Evolutionary conservation across 805 yeast genomes (phyloP).

Genomic region (Wickerhamiella azymoides): DNA sequence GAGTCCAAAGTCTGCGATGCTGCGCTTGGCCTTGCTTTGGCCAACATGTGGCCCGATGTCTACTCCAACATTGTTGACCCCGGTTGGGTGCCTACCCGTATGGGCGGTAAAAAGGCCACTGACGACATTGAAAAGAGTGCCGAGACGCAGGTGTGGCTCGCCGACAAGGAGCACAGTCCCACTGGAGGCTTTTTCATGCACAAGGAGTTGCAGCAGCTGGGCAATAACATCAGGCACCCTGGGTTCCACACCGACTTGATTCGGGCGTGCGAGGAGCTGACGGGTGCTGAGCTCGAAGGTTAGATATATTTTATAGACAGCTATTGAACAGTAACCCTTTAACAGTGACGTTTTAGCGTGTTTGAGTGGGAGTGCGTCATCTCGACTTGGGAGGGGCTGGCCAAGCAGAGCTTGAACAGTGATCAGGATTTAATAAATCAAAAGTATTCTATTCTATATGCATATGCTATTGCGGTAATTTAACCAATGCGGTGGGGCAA

Average conservation of each 20-base stretch:
- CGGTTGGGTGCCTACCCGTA: neutral
- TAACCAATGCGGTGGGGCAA: constrained; percentile 35
- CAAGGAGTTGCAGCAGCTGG: neutral
- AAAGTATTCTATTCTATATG: neutral
- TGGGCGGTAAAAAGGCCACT: neutral
- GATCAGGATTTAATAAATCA: neutral
- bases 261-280: neutral
- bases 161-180: neutral
- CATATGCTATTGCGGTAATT: neutral
- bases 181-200: neutral
- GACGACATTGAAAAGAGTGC: neutral
- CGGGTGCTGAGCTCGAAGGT: neutral
- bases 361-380: no score
- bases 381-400: no score
- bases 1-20: neutral
- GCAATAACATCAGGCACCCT: neutral
- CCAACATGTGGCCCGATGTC: neutral
- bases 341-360: no score
- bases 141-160: neutral
- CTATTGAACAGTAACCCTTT: no score
- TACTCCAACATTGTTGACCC: neutral
- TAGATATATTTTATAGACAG: neutral
- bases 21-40: neutral
- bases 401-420: no score
- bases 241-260: neutral